These are phyloP conservation scores for Ustilago esculenta DNA, from an alignment of 1,284 basidiomycete genomes.

Conservation along the genomic window DNA sequence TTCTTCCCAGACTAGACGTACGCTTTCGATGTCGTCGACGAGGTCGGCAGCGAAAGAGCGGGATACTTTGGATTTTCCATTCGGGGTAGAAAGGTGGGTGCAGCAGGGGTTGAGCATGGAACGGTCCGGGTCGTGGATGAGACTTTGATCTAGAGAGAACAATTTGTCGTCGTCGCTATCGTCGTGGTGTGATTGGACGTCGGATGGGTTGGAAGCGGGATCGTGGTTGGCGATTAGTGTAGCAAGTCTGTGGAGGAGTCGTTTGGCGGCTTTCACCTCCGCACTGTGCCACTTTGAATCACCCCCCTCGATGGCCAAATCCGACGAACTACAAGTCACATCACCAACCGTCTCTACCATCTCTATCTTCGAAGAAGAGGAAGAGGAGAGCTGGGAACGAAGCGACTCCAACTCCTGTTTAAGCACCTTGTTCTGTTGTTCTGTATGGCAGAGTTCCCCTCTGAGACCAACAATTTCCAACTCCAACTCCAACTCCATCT, in stretches of 20 bases:
- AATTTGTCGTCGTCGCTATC: not conserved
- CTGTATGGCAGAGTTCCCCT: slow-evolving; percentile 9
- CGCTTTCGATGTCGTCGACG: slow-evolving; percentile 27
- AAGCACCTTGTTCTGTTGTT: not conserved
- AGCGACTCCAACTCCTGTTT: not conserved
- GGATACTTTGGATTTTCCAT: slow-evolving; percentile 9
- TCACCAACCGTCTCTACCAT: no score
- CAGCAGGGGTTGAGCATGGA: slow-evolving; percentile 10
- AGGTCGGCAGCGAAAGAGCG: slow-evolving; percentile 18
- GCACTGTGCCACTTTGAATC: not conserved
- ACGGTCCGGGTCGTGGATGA: slow-evolving; percentile 24
- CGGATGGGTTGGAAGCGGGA: not conserved
- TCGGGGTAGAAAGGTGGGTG: slow-evolving; percentile 18
- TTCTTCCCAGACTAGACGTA: slow-evolving; percentile 13
- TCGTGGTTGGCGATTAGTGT: slow-evolving; percentile 8
- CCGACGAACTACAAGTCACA: no score
- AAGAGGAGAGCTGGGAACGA: not conserved
- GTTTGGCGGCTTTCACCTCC: slow-evolving; percentile 9
- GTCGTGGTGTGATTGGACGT: not conserved
- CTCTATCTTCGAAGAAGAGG: slow-evolving; percentile 12
- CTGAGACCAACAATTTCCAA: slow-evolving; percentile 27
- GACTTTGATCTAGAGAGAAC: slow-evolving; percentile 25
- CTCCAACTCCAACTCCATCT: slow-evolving; percentile 15
- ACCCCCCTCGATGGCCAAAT: no score
- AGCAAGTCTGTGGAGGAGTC: slow-evolving; percentile 15